A percentile compares a stretch with the other conserved stretches of the same genome.
Evolutionary conservation across 2,329 filamentous ascomycete genomes (phyloP).

Genomic region (Penicillium sp.): DNA sequence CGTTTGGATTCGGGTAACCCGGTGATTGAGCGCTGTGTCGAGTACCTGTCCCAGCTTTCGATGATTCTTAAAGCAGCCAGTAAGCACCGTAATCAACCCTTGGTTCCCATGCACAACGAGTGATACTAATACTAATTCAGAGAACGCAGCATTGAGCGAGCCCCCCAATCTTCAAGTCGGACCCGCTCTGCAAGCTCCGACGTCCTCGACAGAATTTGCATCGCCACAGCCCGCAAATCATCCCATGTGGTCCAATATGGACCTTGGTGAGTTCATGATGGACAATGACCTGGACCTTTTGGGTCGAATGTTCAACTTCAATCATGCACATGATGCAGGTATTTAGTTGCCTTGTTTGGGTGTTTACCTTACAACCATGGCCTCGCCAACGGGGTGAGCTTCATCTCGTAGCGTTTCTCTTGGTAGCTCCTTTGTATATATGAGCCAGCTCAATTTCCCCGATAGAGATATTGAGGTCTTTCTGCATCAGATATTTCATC

Average conservation of each 20-base stretch:
- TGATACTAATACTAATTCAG: neutral
- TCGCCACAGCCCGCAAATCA: neutral
- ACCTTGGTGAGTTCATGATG: constrained; percentile 13
- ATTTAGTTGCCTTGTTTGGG: neutral
- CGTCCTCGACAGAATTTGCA: neutral
- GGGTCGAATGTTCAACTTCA: constrained; percentile 9
- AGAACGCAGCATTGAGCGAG: neutral
- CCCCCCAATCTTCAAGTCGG: neutral
- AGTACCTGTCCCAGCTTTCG: constrained; percentile 23
- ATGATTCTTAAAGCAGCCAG: constrained; percentile 15
- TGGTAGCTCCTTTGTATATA: neutral
- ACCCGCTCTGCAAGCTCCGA: neutral
- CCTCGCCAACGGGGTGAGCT: neutral
- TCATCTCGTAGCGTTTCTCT: neutral
- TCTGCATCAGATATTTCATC: neutral
- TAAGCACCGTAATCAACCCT: neutral
- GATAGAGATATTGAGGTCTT: neutral
- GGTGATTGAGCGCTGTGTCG: constrained; percentile 30
- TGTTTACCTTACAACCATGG: neutral
- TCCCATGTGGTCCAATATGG: constrained; percentile 4
- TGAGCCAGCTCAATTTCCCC: neutral
- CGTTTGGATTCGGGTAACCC: constrained; percentile 30
- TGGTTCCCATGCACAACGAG: neutral
- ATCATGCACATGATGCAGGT: neutral
- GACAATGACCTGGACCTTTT: constrained; percentile 7